These are phyloP conservation scores for Cucumis hystrix DNA, from an alignment of 306 rosid genomes.

Conservation along the genomic window DNA sequence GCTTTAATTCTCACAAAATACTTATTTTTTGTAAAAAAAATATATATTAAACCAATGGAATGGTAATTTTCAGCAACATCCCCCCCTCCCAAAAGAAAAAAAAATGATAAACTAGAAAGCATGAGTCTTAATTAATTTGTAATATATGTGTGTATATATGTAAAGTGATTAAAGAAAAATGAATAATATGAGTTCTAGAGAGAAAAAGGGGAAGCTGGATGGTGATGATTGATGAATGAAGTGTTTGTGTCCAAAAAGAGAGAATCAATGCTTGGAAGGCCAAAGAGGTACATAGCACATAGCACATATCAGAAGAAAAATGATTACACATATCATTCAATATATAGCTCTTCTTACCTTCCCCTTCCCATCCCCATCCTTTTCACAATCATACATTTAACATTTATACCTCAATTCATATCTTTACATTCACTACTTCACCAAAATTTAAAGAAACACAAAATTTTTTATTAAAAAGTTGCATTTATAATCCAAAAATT, in stretches of 20 bases:
- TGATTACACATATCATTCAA: neutral
- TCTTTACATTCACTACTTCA: no score
- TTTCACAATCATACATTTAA: neutral
- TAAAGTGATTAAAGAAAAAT: neutral
- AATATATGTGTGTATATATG: neutral
- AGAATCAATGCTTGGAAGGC: neutral
- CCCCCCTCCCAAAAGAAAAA: no score
- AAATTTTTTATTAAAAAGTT: no score
- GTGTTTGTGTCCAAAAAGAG: slow-evolving; percentile 3
- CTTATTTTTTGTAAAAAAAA: no score
- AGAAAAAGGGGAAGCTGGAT: neutral
- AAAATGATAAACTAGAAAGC: no score
- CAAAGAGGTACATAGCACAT: neutral
- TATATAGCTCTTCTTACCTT: neutral
- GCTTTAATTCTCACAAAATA: no score
- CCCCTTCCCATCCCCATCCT: neutral
- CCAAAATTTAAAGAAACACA: no score
- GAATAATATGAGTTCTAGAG: neutral
- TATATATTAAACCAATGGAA: no score
- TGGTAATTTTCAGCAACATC: neutral
- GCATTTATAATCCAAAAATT: no score
- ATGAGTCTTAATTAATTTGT: no score
- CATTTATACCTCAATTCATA: neutral
- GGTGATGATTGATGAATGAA: neutral
- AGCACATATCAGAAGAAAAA: neutral